A percentile compares a stretch with the other conserved stretches of the same genome.
Evolutionary conservation across 2,329 filamentous ascomycete genomes (phyloP).

Genomic region (Arthrinium puccinioides): DNA sequence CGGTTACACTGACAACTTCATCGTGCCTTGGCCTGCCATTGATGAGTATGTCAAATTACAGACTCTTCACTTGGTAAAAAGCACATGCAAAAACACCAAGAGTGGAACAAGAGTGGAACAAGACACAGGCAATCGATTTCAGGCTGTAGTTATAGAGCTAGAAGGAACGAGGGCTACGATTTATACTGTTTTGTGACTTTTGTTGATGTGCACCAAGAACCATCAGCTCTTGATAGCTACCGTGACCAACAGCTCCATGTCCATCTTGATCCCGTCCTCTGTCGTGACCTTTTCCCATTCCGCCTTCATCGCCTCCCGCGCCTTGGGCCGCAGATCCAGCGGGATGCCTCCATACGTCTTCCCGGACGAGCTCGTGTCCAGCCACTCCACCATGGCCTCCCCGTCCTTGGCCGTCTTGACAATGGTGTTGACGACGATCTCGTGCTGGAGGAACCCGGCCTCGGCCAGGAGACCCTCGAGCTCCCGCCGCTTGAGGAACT

Average conservation of each 20-base stretch:
- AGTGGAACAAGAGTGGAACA: too few relatives aligned
- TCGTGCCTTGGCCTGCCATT: too few relatives aligned
- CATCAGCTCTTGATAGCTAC: conserved; percentile 8
- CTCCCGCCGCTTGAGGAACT: conserved; percentile 16
- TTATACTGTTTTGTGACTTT: neutral
- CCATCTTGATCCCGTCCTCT: conserved; percentile 20
- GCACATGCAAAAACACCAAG: too few relatives aligned
- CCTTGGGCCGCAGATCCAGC: conserved; percentile 16
- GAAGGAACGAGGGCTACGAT: neutral
- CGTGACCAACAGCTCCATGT: conserved; percentile 19
- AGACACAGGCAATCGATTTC: too few relatives aligned
- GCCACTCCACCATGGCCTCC: conserved; percentile 21
- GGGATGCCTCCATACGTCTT: conserved; percentile 23
- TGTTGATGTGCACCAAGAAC: neutral
- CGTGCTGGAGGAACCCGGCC: conserved; percentile 10
- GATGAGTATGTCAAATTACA: too few relatives aligned
- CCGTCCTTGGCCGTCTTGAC: conserved; percentile 12
- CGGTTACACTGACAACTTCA: too few relatives aligned
- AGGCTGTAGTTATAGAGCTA: too few relatives aligned
- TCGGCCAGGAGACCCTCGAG: conserved; percentile 13
- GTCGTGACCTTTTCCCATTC: conserved; percentile 20
- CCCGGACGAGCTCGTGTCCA: conserved; percentile 23
- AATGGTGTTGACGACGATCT: conserved; percentile 16
- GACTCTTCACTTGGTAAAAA: too few relatives aligned
- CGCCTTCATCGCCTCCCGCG: conserved; percentile 19